Conservation (phyloP, 164 flowering plant species). For the Berberis vulgaris region DNA sequence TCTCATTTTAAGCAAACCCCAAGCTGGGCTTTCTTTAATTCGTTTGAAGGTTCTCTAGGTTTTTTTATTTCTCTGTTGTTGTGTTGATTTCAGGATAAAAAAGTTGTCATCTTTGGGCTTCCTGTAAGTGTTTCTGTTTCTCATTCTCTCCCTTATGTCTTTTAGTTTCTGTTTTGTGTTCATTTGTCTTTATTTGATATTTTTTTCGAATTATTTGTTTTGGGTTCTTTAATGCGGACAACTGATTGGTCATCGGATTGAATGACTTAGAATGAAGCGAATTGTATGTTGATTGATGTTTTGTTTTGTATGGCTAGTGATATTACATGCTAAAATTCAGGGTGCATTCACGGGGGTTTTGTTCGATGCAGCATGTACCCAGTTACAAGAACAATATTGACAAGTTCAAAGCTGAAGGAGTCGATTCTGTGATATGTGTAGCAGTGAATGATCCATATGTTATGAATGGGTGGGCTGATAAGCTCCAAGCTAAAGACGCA, state of each 20-base stretch:
- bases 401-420: constrained; percentile 84
- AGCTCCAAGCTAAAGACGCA: constrained; percentile 68
- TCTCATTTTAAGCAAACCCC: neutral
- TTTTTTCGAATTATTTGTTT: too few relatives aligned
- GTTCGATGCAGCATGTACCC: constrained; percentile 85
- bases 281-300: neutral
- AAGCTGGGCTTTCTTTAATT: neutral
- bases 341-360: constrained; percentile 94
- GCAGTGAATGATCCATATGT: constrained; percentile 91
- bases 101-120: constrained; percentile 94
- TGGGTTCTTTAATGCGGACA: neutral
- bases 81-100: constrained; percentile 59
- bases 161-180: neutral
- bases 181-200: neutral
- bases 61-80: neutral
- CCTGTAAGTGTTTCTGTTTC: constrained; percentile 54
- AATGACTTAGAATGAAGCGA: neutral
- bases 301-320: neutral
- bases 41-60: neutral
- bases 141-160: neutral
- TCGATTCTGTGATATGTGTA: constrained; percentile 88
- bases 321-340: constrained; percentile 18
- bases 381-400: constrained; percentile 81
- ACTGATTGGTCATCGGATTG: neutral
- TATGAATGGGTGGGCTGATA: constrained; percentile 93